phyloP scores from a whole-genome alignment of 2,329 filamentous ascomycete species.

The Cercospora zeina region DNA sequence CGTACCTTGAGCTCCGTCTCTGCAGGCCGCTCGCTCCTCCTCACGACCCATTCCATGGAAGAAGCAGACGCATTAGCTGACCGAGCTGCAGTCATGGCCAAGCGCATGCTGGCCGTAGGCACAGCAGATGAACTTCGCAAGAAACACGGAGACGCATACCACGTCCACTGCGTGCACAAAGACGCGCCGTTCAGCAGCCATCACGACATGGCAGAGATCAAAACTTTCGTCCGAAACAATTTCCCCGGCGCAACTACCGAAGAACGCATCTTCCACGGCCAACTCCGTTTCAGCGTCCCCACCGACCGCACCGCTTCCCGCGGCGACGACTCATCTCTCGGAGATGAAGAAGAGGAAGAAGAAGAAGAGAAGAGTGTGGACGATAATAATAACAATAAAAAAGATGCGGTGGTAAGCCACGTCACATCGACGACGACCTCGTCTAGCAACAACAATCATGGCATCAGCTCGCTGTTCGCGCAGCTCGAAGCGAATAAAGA shows the following conservation, averaged over 20 bases:
- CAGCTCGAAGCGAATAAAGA: constrained; percentile 70
- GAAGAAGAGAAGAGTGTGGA: constrained; percentile 16
- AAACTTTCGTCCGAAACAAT: constrained; percentile 62
- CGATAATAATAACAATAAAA: constrained; percentile 12
- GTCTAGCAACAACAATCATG: constrained; percentile 36
- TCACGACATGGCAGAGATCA: constrained; percentile 66
- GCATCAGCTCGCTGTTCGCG: constrained; percentile 69
- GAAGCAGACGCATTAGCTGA: constrained; percentile 86
- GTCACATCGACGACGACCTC: not conserved
- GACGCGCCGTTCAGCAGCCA: constrained; percentile 71
- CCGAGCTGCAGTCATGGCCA: constrained; percentile 81
- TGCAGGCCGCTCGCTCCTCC: constrained; percentile 74
- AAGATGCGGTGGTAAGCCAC: constrained; percentile 9
- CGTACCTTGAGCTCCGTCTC: constrained; percentile 73
- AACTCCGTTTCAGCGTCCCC: constrained; percentile 79
- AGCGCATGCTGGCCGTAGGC: constrained; percentile 81
- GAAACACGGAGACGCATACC: constrained; percentile 74
- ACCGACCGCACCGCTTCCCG: constrained; percentile 37
- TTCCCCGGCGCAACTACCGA: constrained; percentile 70
- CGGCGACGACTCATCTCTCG: constrained; percentile 23
- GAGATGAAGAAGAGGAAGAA: constrained; percentile 11
- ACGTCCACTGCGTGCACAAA: constrained; percentile 77
- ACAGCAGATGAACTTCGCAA: constrained; percentile 70
- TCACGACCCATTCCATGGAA: constrained; percentile 95
- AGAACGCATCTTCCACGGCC: constrained; percentile 76